A percentile compares a stretch with the other conserved stretches of the same genome.
phyloP scores from a whole-genome alignment of 2,329 filamentous ascomycete species.

The Xylariaceae sp. region DNA sequence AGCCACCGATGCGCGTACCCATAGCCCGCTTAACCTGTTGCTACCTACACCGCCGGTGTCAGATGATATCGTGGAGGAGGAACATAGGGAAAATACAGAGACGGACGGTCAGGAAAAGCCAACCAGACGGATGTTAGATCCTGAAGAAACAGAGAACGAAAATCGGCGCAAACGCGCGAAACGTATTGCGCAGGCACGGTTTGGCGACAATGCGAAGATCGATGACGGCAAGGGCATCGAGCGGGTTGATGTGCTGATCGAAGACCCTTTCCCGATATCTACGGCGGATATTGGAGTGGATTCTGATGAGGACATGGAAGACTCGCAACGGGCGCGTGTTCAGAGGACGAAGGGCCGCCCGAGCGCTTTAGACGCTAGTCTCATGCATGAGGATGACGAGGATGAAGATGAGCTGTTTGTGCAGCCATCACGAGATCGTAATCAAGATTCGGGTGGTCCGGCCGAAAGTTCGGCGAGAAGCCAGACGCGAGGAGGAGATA shows the following conservation, averaged over 20 bases:
- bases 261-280: conserved; percentile 48
- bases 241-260: conserved; percentile 53
- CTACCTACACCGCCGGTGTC: conserved; percentile 46
- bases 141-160: conserved; percentile 30
- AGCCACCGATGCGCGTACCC: conserved; percentile 32
- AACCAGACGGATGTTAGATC: conserved; percentile 18
- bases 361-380: conserved; percentile 23
- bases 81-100: conserved; percentile 18
- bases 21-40: conserved; percentile 51
- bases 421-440: background rate
- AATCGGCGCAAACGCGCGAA: conserved; percentile 52
- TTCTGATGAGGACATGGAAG: conserved; percentile 12
- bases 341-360: conserved; percentile 24
- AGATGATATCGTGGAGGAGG: conserved; percentile 30
- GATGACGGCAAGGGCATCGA: conserved; percentile 59
- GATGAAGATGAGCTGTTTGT: conserved; percentile 23
- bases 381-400: conserved; percentile 24
- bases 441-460: conserved; percentile 13
- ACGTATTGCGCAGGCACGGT: conserved; percentile 60
- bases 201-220: conserved; percentile 55
- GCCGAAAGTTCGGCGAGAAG: conserved; percentile 24
- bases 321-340: conserved; percentile 4
- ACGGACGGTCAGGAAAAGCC: conserved; percentile 21
- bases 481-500: conserved; percentile 25
- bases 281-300: conserved; percentile 14